These are phyloP conservation scores for Cystobasidium tubakii DNA, from an alignment of 768 basidiomycete genomes.

Conservation along the genomic window DNA sequence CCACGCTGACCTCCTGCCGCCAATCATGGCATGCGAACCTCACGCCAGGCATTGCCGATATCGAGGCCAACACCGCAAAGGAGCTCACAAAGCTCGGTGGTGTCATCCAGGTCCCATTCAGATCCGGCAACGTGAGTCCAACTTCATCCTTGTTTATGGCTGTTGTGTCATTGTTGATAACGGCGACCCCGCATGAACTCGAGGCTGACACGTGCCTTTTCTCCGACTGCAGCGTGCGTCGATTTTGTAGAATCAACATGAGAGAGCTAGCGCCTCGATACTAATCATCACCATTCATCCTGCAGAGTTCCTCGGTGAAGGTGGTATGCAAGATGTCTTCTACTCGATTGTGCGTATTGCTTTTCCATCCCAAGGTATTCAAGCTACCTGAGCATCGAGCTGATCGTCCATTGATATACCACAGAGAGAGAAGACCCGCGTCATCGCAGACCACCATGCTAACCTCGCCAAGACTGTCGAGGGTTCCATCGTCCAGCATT, in stretches of 20 bases:
- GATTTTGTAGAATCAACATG: conserved; percentile 33
- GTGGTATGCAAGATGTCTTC: conserved; percentile 79
- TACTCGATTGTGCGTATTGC: conserved; percentile 59
- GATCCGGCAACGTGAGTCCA: conserved; percentile 54
- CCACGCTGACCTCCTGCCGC: not conserved
- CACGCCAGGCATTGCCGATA: conserved; percentile 63
- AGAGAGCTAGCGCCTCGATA: too few relatives aligned
- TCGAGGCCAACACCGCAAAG: conserved; percentile 86
- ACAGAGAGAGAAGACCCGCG: conserved; percentile 74
- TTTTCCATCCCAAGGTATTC: not conserved
- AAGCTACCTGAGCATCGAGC: not conserved
- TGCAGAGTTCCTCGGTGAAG: conserved; percentile 97
- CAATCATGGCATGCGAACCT: not conserved
- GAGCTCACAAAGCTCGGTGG: conserved; percentile 89
- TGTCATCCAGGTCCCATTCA: conserved; percentile 95
- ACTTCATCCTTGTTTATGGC: not conserved
- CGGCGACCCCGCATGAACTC: not conserved
- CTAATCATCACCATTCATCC: not conserved
- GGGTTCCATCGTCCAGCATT: conserved; percentile 91
- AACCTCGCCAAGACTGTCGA: conserved; percentile 94
- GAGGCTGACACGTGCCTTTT: not conserved
- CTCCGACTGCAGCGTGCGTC: not conserved
- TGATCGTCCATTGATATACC: not conserved
- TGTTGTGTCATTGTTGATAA: too few relatives aligned
- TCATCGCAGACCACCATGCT: conserved; percentile 91